Evolutionary conservation across 176 grass and related monocot genomes (phyloP).

Genomic region (Carex littledalei): DNA sequence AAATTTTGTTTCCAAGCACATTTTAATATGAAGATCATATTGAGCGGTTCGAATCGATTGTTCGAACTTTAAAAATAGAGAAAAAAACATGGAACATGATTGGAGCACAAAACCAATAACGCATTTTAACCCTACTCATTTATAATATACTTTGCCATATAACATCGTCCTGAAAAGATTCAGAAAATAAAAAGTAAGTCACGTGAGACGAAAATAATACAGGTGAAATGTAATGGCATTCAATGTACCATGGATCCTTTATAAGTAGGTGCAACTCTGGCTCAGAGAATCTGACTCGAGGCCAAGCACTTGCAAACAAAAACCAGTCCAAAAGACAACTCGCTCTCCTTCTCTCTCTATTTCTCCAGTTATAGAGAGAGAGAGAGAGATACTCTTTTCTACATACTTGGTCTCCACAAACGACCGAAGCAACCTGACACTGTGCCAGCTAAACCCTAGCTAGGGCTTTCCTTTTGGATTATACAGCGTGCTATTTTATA

Average conservation of each 20-base stretch:
- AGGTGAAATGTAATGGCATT: constrained; percentile 24
- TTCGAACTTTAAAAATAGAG: too few relatives aligned
- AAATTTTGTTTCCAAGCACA: too few relatives aligned
- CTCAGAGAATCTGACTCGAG: constrained; percentile 50
- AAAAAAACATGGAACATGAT: too few relatives aligned
- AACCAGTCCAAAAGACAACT: constrained; percentile 42
- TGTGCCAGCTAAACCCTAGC: constrained; percentile 39
- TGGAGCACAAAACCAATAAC: too few relatives aligned
- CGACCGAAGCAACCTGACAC: constrained; percentile 39
- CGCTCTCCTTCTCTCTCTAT: constrained; percentile 12
- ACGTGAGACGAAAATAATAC: constrained; percentile 12
- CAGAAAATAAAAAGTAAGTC: neutral
- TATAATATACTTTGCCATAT: neutral
- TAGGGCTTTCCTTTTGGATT: constrained; percentile 57
- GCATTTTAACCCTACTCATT: too few relatives aligned
- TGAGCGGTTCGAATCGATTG: too few relatives aligned
- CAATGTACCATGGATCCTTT: constrained; percentile 12
- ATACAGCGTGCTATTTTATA: constrained; percentile 26
- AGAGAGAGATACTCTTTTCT: constrained; percentile 14
- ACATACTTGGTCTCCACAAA: constrained; percentile 30
- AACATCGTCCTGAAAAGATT: neutral
- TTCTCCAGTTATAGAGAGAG: constrained; percentile 9
- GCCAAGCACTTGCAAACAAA: constrained; percentile 69
- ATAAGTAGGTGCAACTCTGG: constrained; percentile 23
- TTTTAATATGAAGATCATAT: too few relatives aligned